A percentile compares a stretch with the other conserved stretches of the same genome.
These are phyloP conservation scores for Mycena floridula DNA, from an alignment of 768 basidiomycete genomes.

Conservation along the genomic window DNA sequence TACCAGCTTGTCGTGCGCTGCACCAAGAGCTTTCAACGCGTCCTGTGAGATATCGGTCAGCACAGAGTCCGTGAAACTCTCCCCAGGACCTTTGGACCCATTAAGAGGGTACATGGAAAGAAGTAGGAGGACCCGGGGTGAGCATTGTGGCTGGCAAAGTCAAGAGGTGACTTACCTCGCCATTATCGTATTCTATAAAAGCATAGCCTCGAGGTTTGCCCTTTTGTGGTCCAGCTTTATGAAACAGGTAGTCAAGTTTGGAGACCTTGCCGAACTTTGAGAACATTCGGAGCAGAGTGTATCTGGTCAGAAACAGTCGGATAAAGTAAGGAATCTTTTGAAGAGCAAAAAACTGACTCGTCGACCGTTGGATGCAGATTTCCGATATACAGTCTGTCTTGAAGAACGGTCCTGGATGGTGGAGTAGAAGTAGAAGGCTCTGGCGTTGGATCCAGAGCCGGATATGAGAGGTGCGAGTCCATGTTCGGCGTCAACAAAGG, in stretches of 20 bases:
- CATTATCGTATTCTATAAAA: constrained; percentile 78
- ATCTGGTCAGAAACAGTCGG: constrained; percentile 39
- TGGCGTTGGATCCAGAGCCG: constrained; percentile 11
- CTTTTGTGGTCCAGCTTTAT: constrained; percentile 82
- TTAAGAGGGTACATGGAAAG: constrained; percentile 5
- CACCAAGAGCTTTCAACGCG: constrained; percentile 68
- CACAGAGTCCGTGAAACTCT: constrained; percentile 7
- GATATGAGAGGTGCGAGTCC: constrained; percentile 15
- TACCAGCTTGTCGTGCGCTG: constrained; percentile 72
- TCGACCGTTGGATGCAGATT: constrained; percentile 84
- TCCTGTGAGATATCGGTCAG: constrained; percentile 48
- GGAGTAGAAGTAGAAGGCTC: constrained; percentile 12
- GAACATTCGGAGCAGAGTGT: constrained; percentile 84
- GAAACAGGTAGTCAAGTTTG: constrained; percentile 92
- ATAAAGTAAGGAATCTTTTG: not conserved
- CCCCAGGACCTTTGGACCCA: not conserved
- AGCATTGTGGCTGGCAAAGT: constrained; percentile 24
- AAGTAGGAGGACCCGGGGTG: constrained; percentile 40
- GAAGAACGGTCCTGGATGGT: constrained; percentile 33
- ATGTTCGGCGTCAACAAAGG: too few species aligned
- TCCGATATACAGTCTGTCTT: constrained; percentile 84
- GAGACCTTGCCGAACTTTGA: constrained; percentile 89
- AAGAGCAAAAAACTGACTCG: constrained; percentile 47
- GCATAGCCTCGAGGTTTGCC: constrained; percentile 96
- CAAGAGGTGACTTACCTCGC: constrained; percentile 60